Evolutionary conservation across 441 rosid species (phyloP), one percentile per base, ranked within the genome.

Genomic region (Pelargonium citronellum): DNA sequence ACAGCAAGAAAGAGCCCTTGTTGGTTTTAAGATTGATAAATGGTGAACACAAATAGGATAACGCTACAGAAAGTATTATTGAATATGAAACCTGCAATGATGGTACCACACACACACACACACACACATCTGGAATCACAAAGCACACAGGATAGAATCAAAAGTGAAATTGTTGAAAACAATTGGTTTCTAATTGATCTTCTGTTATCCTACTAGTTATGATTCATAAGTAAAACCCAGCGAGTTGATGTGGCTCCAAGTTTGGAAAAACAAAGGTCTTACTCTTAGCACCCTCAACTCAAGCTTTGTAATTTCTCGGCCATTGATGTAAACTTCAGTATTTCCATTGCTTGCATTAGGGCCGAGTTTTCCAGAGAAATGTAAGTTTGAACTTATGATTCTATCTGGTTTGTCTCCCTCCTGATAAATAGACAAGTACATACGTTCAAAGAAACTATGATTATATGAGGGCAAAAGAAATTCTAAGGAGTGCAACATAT

Each of bases 401-500:
- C 83, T 86, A 64, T 87, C 91, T 0, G 99, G 99, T 75, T 89
- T 95, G 78, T 89, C 97, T 70, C 98, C 99, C 74, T 89, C 98
- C 97, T 94, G 90, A 65, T 70, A 80, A 78, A 77, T 64, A 71
- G 80, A 60, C 7, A 70, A 44, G 67, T 39, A 43, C 8, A 71
- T 69, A 64, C 11, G 27, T 57, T 9, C 39, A 60, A 71, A 57
- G 53, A 61, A 61, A 51, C 5, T 51, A 44, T 37, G 58, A 39
- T 24, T 30, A 13, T 41, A 22, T 22, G 24, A 22, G 24, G 55
- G 39, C 0, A 67, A 27, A 55, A 69, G 55, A 22, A 41, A 62
- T 10, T 17, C 6, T 27, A 34, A 4, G 2, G 39, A 44, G 24
- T 73, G 12, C 47, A 22, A 37, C 46, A 78, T 16, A 55, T 39